Percentiles rank a stretch among this genome's conserved stretches.
phyloP scores from a whole-genome alignment of 2,329 filamentous ascomycete genomes.

The Neoascochyta sp. region DNA sequence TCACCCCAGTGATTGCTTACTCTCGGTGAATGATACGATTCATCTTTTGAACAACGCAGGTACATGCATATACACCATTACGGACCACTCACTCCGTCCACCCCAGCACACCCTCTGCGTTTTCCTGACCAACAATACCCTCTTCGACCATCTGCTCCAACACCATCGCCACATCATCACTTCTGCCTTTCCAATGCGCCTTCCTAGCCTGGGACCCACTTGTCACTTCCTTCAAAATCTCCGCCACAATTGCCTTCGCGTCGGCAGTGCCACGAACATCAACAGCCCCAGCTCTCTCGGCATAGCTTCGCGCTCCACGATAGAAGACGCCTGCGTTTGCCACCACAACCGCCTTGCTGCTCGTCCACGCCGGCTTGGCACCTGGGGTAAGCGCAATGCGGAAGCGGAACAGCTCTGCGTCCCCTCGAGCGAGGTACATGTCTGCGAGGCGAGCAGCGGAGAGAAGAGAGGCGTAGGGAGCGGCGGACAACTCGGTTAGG shows the following conservation, averaged over 20 bases:
- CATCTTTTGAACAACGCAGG: too few species aligned
- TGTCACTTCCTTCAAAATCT: conserved; percentile 44
- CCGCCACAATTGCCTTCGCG: conserved; percentile 49
- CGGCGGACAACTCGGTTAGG: conserved; percentile 22
- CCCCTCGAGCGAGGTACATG: conserved; percentile 33
- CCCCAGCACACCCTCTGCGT: conserved; percentile 19
- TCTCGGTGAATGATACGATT: too few species aligned
- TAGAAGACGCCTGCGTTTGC: conserved; percentile 40
- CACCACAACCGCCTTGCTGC: conserved; percentile 33
- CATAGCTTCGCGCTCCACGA: conserved; percentile 31
- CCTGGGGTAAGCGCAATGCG: conserved; percentile 18
- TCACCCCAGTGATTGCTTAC: too few species aligned
- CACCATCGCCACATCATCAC: conserved; percentile 43
- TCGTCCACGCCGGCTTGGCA: conserved; percentile 30
- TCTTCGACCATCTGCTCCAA: conserved; percentile 54
- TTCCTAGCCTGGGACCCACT: conserved; percentile 34
- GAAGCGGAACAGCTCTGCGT: conserved; percentile 35
- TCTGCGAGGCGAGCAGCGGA: conserved; percentile 27
- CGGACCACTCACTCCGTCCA: conserved; percentile 5
- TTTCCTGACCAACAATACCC: conserved; percentile 41
- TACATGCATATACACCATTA: too few species aligned
- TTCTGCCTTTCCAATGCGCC: conserved; percentile 39
- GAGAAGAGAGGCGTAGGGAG: conserved; percentile 13
- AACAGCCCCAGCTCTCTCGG: conserved; percentile 21
- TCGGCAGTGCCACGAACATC: conserved; percentile 46